Evolutionary conservation across 768 basidiomycete species (phyloP).

Genomic region (Russula emetica): DNA sequence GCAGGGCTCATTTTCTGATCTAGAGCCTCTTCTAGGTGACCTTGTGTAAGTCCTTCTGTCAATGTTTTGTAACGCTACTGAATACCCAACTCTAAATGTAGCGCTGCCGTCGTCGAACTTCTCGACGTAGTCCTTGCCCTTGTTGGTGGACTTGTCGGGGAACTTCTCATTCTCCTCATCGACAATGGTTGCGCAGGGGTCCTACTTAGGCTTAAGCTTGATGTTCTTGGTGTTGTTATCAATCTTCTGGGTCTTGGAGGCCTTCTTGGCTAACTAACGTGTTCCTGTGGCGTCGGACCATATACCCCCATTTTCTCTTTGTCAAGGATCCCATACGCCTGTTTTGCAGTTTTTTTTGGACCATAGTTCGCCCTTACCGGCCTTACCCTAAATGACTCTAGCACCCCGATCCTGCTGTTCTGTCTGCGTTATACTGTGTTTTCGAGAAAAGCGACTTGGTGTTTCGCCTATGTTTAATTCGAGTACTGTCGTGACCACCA

Average conservation of each 20-base stretch:
- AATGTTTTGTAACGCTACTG: neutral
- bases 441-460: neutral
- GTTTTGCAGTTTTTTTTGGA: neutral
- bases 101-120: conserved; percentile 1
- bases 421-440: neutral
- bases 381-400: neutral
- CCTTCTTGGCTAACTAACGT: neutral
- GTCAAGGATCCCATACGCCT: neutral
- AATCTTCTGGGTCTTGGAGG: conserved; percentile 2
- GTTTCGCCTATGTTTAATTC: neutral
- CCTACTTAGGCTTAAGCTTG: conserved; percentile 8
- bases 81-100: neutral
- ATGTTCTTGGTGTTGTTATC: neutral
- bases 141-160: neutral
- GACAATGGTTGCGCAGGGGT: conserved; percentile 8
- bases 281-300: neutral
- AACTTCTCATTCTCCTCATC: conserved; percentile 18
- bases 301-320: neutral
- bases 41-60: conserved; percentile 10
- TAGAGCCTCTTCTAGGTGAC: neutral
- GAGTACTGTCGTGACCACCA: neutral
- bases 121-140: conserved; percentile 14
- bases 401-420: neutral
- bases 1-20: neutral
- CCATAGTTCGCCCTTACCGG: neutral